These are phyloP conservation scores for Kuraishia floccosa DNA, from an alignment of 805 yeast species.

Conservation along the genomic window DNA sequence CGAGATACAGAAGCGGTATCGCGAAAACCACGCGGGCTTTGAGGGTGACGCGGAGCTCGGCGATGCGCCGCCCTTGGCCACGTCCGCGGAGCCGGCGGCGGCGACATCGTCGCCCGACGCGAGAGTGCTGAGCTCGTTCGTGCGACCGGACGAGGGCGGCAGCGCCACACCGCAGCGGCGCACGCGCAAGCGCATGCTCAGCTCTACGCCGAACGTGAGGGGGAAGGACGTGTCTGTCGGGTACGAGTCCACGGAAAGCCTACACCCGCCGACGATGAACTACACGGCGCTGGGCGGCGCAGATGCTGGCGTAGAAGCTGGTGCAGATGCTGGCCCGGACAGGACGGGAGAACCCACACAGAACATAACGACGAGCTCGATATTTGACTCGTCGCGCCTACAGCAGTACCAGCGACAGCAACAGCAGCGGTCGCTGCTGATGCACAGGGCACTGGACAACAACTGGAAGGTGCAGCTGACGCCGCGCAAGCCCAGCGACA, in stretches of 20 bases:
- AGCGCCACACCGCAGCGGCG: too few relatives aligned
- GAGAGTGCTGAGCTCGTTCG: background rate
- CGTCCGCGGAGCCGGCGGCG: slow-evolving; percentile 9
- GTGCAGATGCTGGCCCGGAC: too few relatives aligned
- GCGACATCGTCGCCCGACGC: slow-evolving; percentile 4
- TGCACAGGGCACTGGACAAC: slow-evolving; percentile 18
- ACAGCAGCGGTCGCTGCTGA: slow-evolving; percentile 1
- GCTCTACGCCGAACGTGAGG: slow-evolving; percentile 12
- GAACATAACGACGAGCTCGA: slow-evolving; percentile 9
- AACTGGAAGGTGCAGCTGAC: slow-evolving; percentile 21
- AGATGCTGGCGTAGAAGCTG: too few relatives aligned
- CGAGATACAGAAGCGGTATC: slow-evolving; percentile 9
- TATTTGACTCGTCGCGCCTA: slow-evolving; percentile 8
- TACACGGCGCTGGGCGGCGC: too few relatives aligned
- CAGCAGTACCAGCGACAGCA: slow-evolving; percentile 3
- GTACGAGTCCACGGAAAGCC: slow-evolving; percentile 2
- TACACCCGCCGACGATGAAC: background rate
- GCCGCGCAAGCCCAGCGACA: slow-evolving; percentile 8
- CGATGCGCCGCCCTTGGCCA: slow-evolving; percentile 7
- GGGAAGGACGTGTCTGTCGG: slow-evolving; percentile 1
- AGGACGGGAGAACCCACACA: too few relatives aligned
- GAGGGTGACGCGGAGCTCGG: slow-evolving; percentile 3
- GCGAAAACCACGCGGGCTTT: slow-evolving; percentile 5
- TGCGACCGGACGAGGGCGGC: too few relatives aligned
- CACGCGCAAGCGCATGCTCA: slow-evolving; percentile 2